These are phyloP conservation scores for Kwoniella europaea DNA, from an alignment of 768 basidiomycete species.

Conservation along the genomic window DNA sequence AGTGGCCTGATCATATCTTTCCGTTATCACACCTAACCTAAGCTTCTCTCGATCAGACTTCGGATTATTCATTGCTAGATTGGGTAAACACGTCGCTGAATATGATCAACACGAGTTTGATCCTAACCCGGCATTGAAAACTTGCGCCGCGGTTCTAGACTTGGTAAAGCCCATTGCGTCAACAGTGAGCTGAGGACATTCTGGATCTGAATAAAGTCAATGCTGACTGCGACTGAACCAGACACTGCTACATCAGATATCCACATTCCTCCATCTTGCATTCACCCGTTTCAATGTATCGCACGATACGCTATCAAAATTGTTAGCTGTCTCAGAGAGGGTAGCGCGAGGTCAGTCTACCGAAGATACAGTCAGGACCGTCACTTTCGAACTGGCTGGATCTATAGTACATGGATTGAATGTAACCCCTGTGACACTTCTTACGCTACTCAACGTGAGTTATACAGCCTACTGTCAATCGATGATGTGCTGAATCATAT, in stretches of 20 bases:
- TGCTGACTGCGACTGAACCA: background rate
- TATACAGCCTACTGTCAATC: background rate
- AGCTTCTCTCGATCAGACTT: slow-evolving; percentile 20
- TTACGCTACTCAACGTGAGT: slow-evolving; percentile 30
- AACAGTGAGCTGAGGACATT: slow-evolving; percentile 1
- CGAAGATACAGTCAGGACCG: slow-evolving; percentile 35
- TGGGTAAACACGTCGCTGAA: slow-evolving; percentile 46
- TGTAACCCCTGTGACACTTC: slow-evolving; percentile 29
- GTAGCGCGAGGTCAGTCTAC: slow-evolving; percentile 16
- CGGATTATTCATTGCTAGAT: slow-evolving; percentile 34
- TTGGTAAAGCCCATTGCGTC: slow-evolving; percentile 10
- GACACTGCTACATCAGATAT: slow-evolving; percentile 39
- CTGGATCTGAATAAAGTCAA: background rate
- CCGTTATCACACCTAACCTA: background rate
- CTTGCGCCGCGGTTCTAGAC: slow-evolving; percentile 23
- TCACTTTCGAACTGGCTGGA: slow-evolving; percentile 31
- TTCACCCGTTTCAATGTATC: slow-evolving; percentile 37
- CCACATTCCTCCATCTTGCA: slow-evolving; percentile 38
- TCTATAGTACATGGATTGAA: slow-evolving; percentile 28
- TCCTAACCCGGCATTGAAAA: slow-evolving; percentile 30
- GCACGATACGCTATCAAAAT: background rate
- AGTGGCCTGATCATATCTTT: background rate
- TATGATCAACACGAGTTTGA: slow-evolving; percentile 39
- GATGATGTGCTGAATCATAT: background rate
- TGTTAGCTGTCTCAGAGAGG: slow-evolving; percentile 20